Evolutionary conservation across 176 grass and related monocot genomes (phyloP).

Genomic region (Cenchrus fungigraminus): DNA sequence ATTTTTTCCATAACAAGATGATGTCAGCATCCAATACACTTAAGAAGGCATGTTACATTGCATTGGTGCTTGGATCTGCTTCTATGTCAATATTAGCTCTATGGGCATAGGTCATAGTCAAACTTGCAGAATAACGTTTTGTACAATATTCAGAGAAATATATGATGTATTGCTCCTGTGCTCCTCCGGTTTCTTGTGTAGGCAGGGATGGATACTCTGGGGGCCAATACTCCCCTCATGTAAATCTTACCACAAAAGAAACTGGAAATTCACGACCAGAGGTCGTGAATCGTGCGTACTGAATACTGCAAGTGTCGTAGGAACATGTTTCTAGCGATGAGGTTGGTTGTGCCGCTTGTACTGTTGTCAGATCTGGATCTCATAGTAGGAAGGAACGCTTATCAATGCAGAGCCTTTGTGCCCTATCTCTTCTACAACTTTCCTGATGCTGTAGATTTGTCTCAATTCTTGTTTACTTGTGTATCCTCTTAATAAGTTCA

Average conservation of each 20-base stretch:
- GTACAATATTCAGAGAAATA: slow-evolving; percentile 21
- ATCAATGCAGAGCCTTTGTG: background rate
- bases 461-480: background rate
- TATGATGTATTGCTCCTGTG: slow-evolving; percentile 1
- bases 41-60: slow-evolving; percentile 77
- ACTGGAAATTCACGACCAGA: background rate
- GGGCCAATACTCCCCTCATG: background rate
- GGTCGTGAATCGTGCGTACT: background rate
- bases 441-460: background rate
- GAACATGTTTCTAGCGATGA: background rate
- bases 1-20: slow-evolving; percentile 96
- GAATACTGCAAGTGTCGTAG: background rate
- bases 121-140: slow-evolving; percentile 24
- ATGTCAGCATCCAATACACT: slow-evolving; percentile 64
- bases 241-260: slow-evolving; percentile 44
- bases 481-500: background rate
- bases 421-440: background rate
- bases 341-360: background rate
- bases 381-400: slow-evolving; percentile 10
- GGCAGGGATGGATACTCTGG: slow-evolving; percentile 10
- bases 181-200: slow-evolving; percentile 3
- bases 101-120: slow-evolving; percentile 69
- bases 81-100: slow-evolving; percentile 96
- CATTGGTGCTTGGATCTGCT: slow-evolving; percentile 91
- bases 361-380: background rate